Base-by-base conservation (phyloP, 176 grass and related monocot genomes). In the Alopecurus myosuroides region DNA sequence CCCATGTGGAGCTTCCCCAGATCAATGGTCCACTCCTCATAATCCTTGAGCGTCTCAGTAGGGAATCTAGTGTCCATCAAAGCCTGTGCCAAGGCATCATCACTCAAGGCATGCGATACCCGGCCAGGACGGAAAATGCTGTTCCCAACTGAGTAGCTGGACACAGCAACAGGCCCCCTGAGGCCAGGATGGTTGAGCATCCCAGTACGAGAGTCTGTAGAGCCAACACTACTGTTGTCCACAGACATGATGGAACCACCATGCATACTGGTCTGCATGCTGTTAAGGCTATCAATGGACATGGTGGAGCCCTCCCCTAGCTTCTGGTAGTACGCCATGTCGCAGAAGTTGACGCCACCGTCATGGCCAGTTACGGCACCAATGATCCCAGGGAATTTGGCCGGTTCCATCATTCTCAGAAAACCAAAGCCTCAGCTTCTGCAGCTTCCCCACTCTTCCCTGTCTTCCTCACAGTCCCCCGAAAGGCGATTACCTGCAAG, bases 1-100 rank as follows among this genome's bases (percentile, higher is more conserved):
- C 94, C 94, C 57, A 96, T 71, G 65, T 93, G 85, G 19, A 96
- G 88, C 77, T 93, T 93, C 25, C 88, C 84, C 36, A 96, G 67
- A 83, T 96, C 90, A 50, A 96, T 90, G 22, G 91, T 91, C 91
- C 94, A 96, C 53, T 96, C 94, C 46, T 93, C 86, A 31, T 96
- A 96, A 78, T 96, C 76, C 62, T 89, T 76, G 55, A 96, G 91
- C 2, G 90, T 87, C 81, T 93, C 91, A 12, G 91, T 91, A 1
- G 88, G 86, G 66, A 82, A 93, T 31, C 68, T 83, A 33, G 73
- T 83, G 30, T 96, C 94, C 94, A 96, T 93, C 82, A 96, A 88
- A 55, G 94, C 82, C 52, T 96, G 91, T n/a, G 91, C 94, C 86
- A 96, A 51, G 0, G 90, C 91, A 80, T 96, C 94, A 11, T 95